Conservation (phyloP, 2,329 filamentous ascomycete genomes). For the Biscogniauxia sp. region DNA sequence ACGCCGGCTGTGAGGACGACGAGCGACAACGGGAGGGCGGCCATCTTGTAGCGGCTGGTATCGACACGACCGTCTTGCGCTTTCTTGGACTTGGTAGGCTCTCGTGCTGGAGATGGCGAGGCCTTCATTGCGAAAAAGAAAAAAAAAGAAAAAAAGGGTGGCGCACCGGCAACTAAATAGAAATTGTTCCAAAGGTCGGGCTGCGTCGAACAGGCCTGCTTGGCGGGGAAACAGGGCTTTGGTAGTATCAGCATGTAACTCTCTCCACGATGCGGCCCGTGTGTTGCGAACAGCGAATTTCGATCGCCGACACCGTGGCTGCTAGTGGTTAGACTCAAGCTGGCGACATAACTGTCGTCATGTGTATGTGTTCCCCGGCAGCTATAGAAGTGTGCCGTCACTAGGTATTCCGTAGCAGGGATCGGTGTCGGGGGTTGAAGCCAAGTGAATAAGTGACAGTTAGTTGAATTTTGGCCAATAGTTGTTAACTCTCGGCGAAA, state of each 20-base stretch:
- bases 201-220: background rate
- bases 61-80: background rate
- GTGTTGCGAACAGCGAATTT: background rate
- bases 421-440: background rate
- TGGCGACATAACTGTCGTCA: background rate
- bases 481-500: background rate
- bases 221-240: background rate
- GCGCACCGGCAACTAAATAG: background rate
- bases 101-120: background rate
- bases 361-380: background rate
- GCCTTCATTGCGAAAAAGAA: background rate
- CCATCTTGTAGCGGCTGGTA: slow-evolving; percentile 18
- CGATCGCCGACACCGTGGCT: background rate
- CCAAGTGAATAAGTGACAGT: background rate
- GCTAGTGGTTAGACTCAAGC: background rate
- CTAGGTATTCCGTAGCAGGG: background rate
- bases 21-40: slow-evolving; percentile 13
- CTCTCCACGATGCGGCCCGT: background rate
- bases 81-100: background rate
- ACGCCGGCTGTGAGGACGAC: slow-evolving; percentile 17
- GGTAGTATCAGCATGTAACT: background rate
- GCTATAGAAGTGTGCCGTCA: background rate
- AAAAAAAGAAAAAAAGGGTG: background rate
- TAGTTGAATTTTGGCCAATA: background rate
- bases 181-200: background rate